phyloP scores from a whole-genome alignment of 2,329 filamentous ascomycete genomes.

The Pseudogymnoascus sp. region DNA sequence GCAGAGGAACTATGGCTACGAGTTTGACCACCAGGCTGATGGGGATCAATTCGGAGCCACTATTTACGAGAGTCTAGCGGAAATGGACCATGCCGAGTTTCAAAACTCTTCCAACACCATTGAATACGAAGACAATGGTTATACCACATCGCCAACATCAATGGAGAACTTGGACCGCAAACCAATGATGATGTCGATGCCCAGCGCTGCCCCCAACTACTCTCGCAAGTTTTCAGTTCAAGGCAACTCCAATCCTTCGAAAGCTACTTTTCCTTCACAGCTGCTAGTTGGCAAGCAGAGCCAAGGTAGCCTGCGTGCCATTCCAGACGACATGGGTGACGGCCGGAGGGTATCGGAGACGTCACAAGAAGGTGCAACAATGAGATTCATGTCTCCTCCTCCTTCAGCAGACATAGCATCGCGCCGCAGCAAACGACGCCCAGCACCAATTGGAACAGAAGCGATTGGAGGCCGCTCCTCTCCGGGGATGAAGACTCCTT shows the following conservation, averaged over 20 bases:
- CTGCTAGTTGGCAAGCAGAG: not conserved
- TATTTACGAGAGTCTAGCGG: not conserved
- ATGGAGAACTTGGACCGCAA: not conserved
- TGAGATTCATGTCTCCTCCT: slow-evolving; percentile 11
- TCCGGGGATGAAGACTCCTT: not conserved
- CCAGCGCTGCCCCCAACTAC: not conserved
- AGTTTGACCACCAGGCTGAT: not conserved
- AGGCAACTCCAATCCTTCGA: not conserved
- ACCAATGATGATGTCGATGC: not conserved
- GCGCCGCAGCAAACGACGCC: slow-evolving; percentile 8
- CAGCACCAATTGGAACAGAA: slow-evolving; percentile 3
- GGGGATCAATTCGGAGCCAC: not conserved
- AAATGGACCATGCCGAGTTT: not conserved
- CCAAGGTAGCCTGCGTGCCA: not conserved
- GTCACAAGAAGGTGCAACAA: not conserved
- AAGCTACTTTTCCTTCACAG: slow-evolving; percentile 1
- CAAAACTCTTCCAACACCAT: not conserved
- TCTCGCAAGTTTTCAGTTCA: not conserved
- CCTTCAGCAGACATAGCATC: slow-evolving; percentile 10
- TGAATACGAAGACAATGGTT: not conserved
- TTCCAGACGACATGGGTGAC: not conserved
- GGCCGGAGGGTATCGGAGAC: not conserved
- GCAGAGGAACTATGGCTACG: not conserved
- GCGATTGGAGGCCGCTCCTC: slow-evolving; percentile 1
- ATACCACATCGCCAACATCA: not conserved